A percentile compares a stretch with the other conserved stretches of the same genome.
Evolutionary conservation across 2,329 filamentous ascomycete species (phyloP).

Genomic region (Fusarium sp.): DNA sequence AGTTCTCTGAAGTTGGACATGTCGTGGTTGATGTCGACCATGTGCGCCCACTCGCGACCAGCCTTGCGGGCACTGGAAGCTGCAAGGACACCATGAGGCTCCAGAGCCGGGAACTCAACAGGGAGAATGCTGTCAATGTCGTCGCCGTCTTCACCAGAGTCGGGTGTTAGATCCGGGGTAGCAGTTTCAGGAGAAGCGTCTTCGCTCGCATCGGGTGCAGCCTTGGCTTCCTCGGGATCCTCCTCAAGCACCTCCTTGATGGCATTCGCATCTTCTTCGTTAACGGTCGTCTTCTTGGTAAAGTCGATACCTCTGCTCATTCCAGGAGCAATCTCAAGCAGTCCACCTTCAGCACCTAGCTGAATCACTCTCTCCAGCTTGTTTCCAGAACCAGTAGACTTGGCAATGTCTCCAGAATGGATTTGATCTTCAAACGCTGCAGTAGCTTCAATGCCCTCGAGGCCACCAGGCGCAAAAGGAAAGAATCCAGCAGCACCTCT

Average conservation of each 20-base stretch:
- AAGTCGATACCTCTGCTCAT: slow-evolving; percentile 83
- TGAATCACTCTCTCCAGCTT: slow-evolving; percentile 89
- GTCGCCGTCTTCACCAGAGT: slow-evolving; percentile 62
- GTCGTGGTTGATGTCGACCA: slow-evolving; percentile 94
- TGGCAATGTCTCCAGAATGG: slow-evolving; percentile 61
- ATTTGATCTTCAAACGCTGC: slow-evolving; percentile 85
- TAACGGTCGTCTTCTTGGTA: slow-evolving; percentile 64
- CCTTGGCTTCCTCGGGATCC: slow-evolving; percentile 58
- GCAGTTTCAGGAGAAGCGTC: slow-evolving; percentile 37
- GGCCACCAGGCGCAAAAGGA: slow-evolving; percentile 89
- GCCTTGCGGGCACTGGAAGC: slow-evolving; percentile 78
- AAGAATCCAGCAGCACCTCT: slow-evolving; percentile 93
- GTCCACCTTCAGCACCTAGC: slow-evolving; percentile 78
- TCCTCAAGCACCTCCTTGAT: slow-evolving; percentile 72
- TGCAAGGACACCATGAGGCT: slow-evolving; percentile 82
- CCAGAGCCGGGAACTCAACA: slow-evolving; percentile 91
- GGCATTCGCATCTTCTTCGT: slow-evolving; percentile 74
- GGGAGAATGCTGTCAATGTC: slow-evolving; percentile 89
- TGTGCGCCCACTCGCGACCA: slow-evolving; percentile 94
- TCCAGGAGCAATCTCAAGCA: slow-evolving; percentile 86
- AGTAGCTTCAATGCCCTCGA: slow-evolving; percentile 87
- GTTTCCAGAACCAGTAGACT: slow-evolving; percentile 58
- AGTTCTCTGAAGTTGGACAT: slow-evolving; percentile 95
- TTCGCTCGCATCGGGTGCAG: slow-evolving; percentile 46
- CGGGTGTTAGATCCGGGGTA: slow-evolving; percentile 45